Percentiles rank a stretch among this genome's conserved stretches.
phyloP scores from a whole-genome alignment of 2,329 filamentous ascomycete genomes.

The Plenodomus tracheiphilus region DNA sequence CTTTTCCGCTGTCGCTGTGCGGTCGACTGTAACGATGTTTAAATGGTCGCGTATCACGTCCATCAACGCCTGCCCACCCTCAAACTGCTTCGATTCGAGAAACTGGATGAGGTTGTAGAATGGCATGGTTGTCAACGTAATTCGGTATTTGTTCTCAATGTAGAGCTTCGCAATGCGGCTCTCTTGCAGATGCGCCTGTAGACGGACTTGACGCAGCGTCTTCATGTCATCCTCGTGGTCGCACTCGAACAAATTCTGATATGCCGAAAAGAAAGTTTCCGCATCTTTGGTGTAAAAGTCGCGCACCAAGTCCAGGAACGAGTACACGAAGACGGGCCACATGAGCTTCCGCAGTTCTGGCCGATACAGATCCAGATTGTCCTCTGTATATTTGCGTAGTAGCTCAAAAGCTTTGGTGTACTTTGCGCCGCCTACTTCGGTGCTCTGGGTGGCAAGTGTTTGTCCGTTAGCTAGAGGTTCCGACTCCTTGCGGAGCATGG shows the following conservation, averaged over 20 bases:
- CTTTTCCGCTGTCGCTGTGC: slow-evolving; percentile 57
- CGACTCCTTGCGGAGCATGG: slow-evolving; percentile 88
- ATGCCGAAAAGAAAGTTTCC: slow-evolving; percentile 71
- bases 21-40: slow-evolving; percentile 62
- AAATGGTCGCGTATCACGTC: slow-evolving; percentile 68
- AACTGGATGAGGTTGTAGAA: slow-evolving; percentile 84
- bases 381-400: slow-evolving; percentile 82
- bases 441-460: slow-evolving; percentile 66
- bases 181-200: slow-evolving; percentile 76
- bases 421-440: slow-evolving; percentile 73
- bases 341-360: slow-evolving; percentile 85
- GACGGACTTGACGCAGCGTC: slow-evolving; percentile 70
- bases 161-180: slow-evolving; percentile 82
- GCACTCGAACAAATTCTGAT: slow-evolving; percentile 71
- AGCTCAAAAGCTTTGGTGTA: slow-evolving; percentile 75
- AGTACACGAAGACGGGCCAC: slow-evolving; percentile 95
- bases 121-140: slow-evolving; percentile 85
- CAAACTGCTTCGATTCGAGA: slow-evolving; percentile 81
- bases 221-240: slow-evolving; percentile 81
- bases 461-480: slow-evolving; percentile 81
- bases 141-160: slow-evolving; percentile 80
- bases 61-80: slow-evolving; percentile 77
- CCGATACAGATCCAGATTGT: slow-evolving; percentile 88
- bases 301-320: slow-evolving; percentile 77
- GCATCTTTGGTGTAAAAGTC: slow-evolving; percentile 73